Percentiles rank a stretch among this genome's conserved stretches.
phyloP scores from a whole-genome alignment of 2,329 filamentous ascomycete species.

The Arthroderma sp. region DNA sequence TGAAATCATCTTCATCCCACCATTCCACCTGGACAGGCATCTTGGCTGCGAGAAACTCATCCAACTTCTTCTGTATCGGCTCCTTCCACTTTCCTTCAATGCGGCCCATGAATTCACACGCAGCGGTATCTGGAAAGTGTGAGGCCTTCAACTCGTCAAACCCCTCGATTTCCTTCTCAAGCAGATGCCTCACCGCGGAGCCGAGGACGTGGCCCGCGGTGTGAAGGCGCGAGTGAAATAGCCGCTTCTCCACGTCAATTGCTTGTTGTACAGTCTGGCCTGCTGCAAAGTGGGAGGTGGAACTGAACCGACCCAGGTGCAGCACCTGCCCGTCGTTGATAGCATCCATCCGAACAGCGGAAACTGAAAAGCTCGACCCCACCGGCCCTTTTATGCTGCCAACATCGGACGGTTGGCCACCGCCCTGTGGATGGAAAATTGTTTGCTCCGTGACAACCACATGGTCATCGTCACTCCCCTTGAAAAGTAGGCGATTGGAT shows the following conservation, averaged over 20 bases:
- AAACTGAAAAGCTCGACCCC: constrained; percentile 38
- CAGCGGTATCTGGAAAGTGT: constrained; percentile 55
- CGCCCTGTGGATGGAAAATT: constrained; percentile 65
- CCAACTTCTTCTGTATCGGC: constrained; percentile 47
- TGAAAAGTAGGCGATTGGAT: constrained; percentile 44
- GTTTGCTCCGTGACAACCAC: constrained; percentile 51
- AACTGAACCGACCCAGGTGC: constrained; percentile 49
- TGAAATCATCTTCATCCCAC: constrained; percentile 53
- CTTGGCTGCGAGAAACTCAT: constrained; percentile 43
- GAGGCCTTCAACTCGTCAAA: constrained; percentile 58
- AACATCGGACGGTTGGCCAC: constrained; percentile 57
- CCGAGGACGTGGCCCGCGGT: constrained; percentile 63
- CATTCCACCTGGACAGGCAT: constrained; percentile 52
- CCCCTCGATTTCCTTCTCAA: constrained; percentile 37
- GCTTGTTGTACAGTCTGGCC: constrained; percentile 40
- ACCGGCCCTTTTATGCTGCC: constrained; percentile 38
- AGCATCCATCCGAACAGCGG: constrained; percentile 43
- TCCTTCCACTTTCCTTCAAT: constrained; percentile 53
- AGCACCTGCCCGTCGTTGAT: constrained; percentile 43
- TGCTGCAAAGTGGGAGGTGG: constrained; percentile 22
- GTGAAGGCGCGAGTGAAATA: constrained; percentile 54
- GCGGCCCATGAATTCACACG: constrained; percentile 53
- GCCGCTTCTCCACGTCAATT: constrained; percentile 48
- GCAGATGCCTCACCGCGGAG: constrained; percentile 48
- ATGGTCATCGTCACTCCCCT: constrained; percentile 39